Evolutionary conservation across 2,329 filamentous ascomycete genomes (phyloP), one percentile per base, ranked within the genome.

Genomic region (Xylaria polymorpha): DNA sequence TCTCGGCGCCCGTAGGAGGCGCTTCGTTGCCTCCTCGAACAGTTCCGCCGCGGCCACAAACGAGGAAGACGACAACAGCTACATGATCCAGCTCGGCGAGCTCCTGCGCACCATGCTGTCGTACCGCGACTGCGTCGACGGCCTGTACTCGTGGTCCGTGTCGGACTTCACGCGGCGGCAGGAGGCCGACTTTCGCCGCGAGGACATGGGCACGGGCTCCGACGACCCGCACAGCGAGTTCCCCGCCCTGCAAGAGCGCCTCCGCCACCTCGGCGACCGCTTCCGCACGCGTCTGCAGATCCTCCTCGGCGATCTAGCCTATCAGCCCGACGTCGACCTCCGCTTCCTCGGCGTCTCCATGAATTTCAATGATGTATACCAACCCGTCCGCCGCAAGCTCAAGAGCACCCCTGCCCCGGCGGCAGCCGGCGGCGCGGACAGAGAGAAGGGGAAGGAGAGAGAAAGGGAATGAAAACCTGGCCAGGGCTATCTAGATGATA

Each of bases 331-430:
- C 79, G 91, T 94, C 61, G 96, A 99, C 80, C 93, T 99, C 90
- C 87, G 95, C 64, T 98, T 98, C 84, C 83, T 99, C 73, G 96
- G 94, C 46, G 94, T 98, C 56, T 93, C 96, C 48, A 98, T 99
- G 94, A 99, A 98, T 82, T 99, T 98, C 81, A 99, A 99, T 81
- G 95, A 98, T 79, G 92, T 97, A 32, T 98, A 98, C 80, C 88
- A 93, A 80, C 92, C 93, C 15, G 88, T 90, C 53, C 86, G 90
- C 75, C 87, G 90, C 79, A 90, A 90, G 81, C 82, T 86, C 67
- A 85, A 83, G 80, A 61, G 73, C 35, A 75, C 73, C 14, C 66
- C 75, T 8, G 73, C 69, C 18, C 35, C 60, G 4, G 32, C 68
- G 6, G 50, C 58, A 4, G 56, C 66, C 6, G 46, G 9, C 22